Evolutionary conservation across 2,329 filamentous ascomycete genomes (phyloP), one percentile per base, ranked within the genome.

Genomic region (Pestalotiopsis sp.): DNA sequence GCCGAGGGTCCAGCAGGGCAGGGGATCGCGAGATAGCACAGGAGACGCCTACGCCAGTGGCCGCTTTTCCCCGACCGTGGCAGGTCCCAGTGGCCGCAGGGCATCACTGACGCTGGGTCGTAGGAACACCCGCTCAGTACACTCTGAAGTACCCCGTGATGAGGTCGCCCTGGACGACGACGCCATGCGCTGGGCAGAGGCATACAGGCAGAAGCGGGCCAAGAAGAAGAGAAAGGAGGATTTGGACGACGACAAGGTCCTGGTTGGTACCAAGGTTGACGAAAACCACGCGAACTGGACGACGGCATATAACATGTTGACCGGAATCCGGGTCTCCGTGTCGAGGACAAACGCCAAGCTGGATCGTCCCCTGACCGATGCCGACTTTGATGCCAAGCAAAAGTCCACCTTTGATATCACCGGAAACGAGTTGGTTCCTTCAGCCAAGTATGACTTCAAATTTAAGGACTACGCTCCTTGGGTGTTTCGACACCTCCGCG

Each of bases 401-500:
- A 99, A 99, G 84, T 98, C 97, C 78, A 98, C 95, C 61, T 99
- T 99, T 86, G 96, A 98, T 82, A 97, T 98, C 78, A 97, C 95
- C 73, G 96, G 96, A 72, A 98, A 98, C 80, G 96, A 99, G 84
- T 86, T 99, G 79, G 97, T 97, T 4, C 96, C 96, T 25, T 98
- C 95, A 71, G 95, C 96, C 74, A 98, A 99, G 82, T 99, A 99
- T 84, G 96, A 99, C 83, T 99, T 99, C 90, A 99, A 99, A 82
- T 99, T 99, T 87, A 99, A 99, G 84, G 96, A 99, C 83, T 99
- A 99, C 81, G 95, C 95, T n/a, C 96, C 96, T 68, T 98, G 95
- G 95, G 96, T 99, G 69, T 99, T 99, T 82, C 93, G 96, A 76
- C 93, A 94, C 81, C 87, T 99, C 58, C 93, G 96, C 73, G 86